Evolutionary conservation across 2,329 filamentous ascomycete genomes (phyloP).

Genomic region (Ophiostoma australiae): DNA sequence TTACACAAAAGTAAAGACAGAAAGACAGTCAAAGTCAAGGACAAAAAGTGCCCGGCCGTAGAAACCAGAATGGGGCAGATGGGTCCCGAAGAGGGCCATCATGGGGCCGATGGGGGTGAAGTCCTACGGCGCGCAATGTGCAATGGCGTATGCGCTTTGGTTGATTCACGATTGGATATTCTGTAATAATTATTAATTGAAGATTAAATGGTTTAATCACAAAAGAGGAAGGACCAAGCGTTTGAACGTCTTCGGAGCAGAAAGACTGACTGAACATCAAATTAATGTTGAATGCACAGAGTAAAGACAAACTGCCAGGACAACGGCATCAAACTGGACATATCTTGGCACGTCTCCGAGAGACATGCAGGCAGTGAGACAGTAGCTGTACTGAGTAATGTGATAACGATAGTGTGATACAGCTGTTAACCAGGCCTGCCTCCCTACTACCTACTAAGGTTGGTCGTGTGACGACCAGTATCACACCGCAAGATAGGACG

Average conservation of each 20-base stretch:
- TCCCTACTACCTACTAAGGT: background rate
- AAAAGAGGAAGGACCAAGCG: slow-evolving; percentile 5
- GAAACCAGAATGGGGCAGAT: slow-evolving; percentile 13
- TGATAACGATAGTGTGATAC: background rate
- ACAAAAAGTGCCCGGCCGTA: slow-evolving; percentile 7
- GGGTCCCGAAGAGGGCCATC: background rate
- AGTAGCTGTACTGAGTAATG: background rate
- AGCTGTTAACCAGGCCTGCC: no score
- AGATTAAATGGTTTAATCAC: background rate
- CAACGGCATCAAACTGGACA: background rate
- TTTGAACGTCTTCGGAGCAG: background rate
- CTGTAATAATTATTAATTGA: background rate
- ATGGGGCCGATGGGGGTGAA: background rate
- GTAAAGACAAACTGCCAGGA: no score
- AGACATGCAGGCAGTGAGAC: slow-evolving; percentile 4
- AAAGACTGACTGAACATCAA: background rate
- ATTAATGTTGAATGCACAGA: background rate
- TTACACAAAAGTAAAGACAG: no score
- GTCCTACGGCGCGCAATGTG: background rate
- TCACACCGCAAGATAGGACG: slow-evolving; percentile 11
- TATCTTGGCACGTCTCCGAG: slow-evolving; percentile 6
- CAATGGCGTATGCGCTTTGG: background rate
- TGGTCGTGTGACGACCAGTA: background rate
- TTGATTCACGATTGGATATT: background rate
- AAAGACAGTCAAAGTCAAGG: background rate